These are phyloP conservation scores for Globisporangium orthogonon DNA, from an alignment of 352 stramenopile genomes.

Conservation along the genomic window DNA sequence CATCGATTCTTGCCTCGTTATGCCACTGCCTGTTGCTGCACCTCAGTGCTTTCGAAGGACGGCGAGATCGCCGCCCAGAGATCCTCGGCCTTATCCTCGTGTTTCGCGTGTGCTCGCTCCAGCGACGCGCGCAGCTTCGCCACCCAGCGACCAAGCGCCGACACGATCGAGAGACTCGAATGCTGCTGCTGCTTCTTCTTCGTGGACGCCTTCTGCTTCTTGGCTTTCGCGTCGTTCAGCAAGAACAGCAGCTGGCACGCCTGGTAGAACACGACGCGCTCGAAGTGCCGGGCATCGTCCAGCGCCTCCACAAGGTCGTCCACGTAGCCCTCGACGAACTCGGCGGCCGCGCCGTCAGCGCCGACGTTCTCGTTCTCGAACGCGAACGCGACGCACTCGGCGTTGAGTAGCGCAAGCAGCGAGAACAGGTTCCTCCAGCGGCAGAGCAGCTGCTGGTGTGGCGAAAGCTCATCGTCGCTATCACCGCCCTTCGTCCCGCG, in stretches of 20 bases:
- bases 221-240: constrained; percentile 24
- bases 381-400: constrained; percentile 59
- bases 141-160: constrained; percentile 33
- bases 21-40: constrained; percentile 4
- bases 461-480: constrained; percentile 19
- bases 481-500: constrained; percentile 25
- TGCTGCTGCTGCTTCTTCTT: constrained; percentile 17
- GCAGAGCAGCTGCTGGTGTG: constrained; percentile 33
- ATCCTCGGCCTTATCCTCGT: constrained; percentile 42
- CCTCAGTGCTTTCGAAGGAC: constrained; percentile 13
- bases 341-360: constrained; percentile 27
- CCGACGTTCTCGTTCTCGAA: constrained; percentile 38
- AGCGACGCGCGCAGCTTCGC: constrained; percentile 31
- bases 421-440: constrained; percentile 76
- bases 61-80: constrained; percentile 36
- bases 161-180: constrained; percentile 4
- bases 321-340: constrained; percentile 46
- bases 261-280: constrained; percentile 65
- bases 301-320: constrained; percentile 40
- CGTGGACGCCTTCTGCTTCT: constrained; percentile 18
- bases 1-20: constrained; percentile 16
- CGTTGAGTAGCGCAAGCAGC: constrained; percentile 42
- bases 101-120: constrained; percentile 21
- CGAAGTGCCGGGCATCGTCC: constrained; percentile 40
- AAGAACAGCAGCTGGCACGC: constrained; percentile 46